Conservation (phyloP, 768 basidiomycete genomes). For the Pleurotus djamor region DNA sequence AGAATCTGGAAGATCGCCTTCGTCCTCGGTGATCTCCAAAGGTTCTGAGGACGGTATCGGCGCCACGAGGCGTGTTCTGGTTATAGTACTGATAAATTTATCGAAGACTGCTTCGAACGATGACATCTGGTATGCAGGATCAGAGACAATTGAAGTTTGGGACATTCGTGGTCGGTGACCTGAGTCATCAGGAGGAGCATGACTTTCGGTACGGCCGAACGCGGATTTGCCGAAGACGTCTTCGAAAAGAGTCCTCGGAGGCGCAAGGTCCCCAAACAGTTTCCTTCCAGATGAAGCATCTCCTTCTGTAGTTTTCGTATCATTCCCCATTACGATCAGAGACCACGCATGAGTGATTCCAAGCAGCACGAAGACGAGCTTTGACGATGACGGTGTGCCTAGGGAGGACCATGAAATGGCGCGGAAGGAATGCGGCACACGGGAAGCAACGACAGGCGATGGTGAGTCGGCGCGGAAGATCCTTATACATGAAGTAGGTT, state of each 20-base stretch:
- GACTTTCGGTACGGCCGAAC: conserved; percentile 25
- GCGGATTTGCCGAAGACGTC: conserved; percentile 88
- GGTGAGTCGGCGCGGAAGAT: conserved; percentile 48
- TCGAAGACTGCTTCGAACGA: conserved; percentile 73
- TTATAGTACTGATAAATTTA: conserved; percentile 5
- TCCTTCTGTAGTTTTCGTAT: conserved; percentile 34
- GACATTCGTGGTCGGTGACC: conserved; percentile 27
- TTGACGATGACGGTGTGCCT: conserved; percentile 13
- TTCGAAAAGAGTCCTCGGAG: conserved; percentile 69
- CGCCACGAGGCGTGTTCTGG: neutral
- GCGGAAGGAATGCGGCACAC: conserved; percentile 64
- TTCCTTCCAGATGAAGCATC: conserved; percentile 39
- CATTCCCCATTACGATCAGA: conserved; percentile 69
- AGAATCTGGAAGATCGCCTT: conserved; percentile 18
- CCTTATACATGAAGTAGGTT: conserved; percentile 34
- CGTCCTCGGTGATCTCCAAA: conserved; percentile 38
- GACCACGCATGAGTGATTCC: conserved; percentile 70
- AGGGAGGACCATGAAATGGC: conserved; percentile 37
- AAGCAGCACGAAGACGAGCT: conserved; percentile 50
- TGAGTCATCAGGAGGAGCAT: conserved; percentile 6
- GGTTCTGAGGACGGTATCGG: neutral
- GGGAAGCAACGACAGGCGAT: conserved; percentile 35
- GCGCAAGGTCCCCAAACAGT: conserved; percentile 23
- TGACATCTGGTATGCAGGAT: conserved; percentile 76
- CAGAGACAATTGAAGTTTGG: conserved; percentile 10